Base-by-base conservation (phyloP, 2,329 filamentous ascomycete species). In the Sporothrix pallida region DNA sequence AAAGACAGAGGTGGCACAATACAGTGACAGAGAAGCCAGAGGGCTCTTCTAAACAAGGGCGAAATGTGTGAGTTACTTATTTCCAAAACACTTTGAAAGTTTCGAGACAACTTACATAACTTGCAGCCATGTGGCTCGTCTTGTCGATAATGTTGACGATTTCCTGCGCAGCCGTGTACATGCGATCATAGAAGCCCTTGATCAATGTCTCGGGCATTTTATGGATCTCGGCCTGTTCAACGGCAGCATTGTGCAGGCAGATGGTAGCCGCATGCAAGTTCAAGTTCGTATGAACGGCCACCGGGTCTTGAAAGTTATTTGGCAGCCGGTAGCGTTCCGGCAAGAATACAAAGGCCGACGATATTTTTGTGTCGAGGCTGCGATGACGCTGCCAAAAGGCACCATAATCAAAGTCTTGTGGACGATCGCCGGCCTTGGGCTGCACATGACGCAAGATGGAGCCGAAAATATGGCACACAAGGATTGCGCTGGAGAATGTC, bases 241-340 rank as follows among this genome's bases (percentile, higher is more conserved):
- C 90, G 1, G 95, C 94, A 0, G 93, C 93, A 81, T 97, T 93
- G 79, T 98, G 95, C 5, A 98, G 85, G 80, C 93, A 97, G 71
- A 98, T 97, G 9, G 92, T 89, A 0, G 93, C 92, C 0, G 94
- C 94, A 79, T 98, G 95, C 2, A 98, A 88, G 79, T 93, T 94
- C 85, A 98, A 91, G 76, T 97, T 97, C 70, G 91, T 86, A 79
- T 97, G 95, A 0, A 97, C 87, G 7, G 93, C 89, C 63, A 93
- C 90, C 0, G 91, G 86, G 77, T 97, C 89, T 54, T 87, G 85
- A 70, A 93, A 83, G 13, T 91, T 90, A 37, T 85, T 83, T 0
- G 94, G 93, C 31, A 97, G 82, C 50, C 93, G 89, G 60, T 97
- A 86, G 74, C 89, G 85, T 73, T 91, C 90, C 0, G 95, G 94